phyloP scores from a whole-genome alignment of 2,329 filamentous ascomycete species.

The Ascochyta lentis region DNA sequence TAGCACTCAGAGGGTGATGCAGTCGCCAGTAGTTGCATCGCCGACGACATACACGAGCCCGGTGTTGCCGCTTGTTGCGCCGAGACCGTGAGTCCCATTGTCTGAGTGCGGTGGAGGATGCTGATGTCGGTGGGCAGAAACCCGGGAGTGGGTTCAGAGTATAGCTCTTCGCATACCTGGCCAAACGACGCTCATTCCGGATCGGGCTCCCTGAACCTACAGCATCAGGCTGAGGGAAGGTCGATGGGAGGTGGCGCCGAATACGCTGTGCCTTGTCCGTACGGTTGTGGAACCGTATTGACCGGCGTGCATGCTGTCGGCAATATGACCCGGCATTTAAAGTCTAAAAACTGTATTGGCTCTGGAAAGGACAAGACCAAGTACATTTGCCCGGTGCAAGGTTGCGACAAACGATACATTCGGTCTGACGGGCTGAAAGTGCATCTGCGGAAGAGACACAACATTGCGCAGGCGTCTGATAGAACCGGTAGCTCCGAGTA shows the following conservation, averaged over 20 bases:
- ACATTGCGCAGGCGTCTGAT: conserved; percentile 12
- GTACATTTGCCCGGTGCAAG: conserved; percentile 24
- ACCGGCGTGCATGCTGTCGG: conserved; percentile 35
- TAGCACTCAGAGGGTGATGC: neutral
- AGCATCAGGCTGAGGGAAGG: neutral
- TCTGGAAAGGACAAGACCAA: conserved; percentile 22
- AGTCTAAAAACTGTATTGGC: conserved; percentile 30
- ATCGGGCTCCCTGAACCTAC: neutral
- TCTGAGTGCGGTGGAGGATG: neutral
- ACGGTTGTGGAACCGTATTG: conserved; percentile 30
- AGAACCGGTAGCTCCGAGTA: conserved; percentile 1
- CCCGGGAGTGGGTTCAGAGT: neutral
- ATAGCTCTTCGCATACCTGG: neutral
- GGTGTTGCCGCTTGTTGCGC: neutral
- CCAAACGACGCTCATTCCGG: neutral
- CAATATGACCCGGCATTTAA: conserved; percentile 39
- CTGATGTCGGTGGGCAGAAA: neutral
- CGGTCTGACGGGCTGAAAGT: conserved; percentile 36
- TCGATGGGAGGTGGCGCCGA: conserved; percentile 1
- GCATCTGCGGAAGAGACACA: conserved; percentile 26
- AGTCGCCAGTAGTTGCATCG: neutral
- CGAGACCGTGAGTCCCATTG: neutral
- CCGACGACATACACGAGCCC: neutral
- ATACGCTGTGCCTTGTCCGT: conserved; percentile 25
- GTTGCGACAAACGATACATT: conserved; percentile 33